Evolutionary conservation across 225 moss, liverwort and hornwort species (phyloP), one percentile per base, ranked within the genome.

Genomic region (Neckera pumila): DNA sequence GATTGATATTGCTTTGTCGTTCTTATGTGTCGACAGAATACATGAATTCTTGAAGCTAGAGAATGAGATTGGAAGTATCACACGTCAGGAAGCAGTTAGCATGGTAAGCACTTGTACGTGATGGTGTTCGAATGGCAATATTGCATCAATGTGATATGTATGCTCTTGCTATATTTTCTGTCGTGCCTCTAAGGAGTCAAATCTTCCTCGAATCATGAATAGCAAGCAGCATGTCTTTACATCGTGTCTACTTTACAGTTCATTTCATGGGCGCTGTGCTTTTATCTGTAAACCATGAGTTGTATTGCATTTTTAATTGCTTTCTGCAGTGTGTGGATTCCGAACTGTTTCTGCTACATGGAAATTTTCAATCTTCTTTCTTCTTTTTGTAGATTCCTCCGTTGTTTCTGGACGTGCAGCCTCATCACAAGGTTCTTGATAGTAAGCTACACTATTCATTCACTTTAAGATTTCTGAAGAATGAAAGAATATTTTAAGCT

Each of bases 41-140:
- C 98, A 98, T 87, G 96, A 96, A 87, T 98, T 96, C 79, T 86
- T 98, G 91, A 98, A 98, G 92, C 93, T 96, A 84, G 98, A 98
- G 92, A 98, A 98, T 90, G 98, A 98, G 92, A 96, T 96, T 79
- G 96, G 98, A 92, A 98, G 98, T 90, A 96, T 98, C 79, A 98
- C 98, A 14, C 94, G 98, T 86, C 98, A 98, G 90, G 98, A 98
- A 91, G 98, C 95, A 80, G 96, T 98, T 34, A 98, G 98, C 89
- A 98, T 98, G 98, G 98, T 98, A 77, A 92, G 95, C 43, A 84
- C 36, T 86, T 84, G 70, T 77, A 69, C 84, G 40, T 83, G 28
- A 23, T 77, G 38, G 31, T 81, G 51, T 64, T 57, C 11, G 25
- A 58, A 49, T 77, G 86, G 25, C 70, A 69, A n/a, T 38, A 40